Percentiles rank a stretch among this genome's conserved stretches.
These are phyloP conservation scores for Perilla frutescens DNA, from an alignment of 257 asterid species.

Conservation along the genomic window DNA sequence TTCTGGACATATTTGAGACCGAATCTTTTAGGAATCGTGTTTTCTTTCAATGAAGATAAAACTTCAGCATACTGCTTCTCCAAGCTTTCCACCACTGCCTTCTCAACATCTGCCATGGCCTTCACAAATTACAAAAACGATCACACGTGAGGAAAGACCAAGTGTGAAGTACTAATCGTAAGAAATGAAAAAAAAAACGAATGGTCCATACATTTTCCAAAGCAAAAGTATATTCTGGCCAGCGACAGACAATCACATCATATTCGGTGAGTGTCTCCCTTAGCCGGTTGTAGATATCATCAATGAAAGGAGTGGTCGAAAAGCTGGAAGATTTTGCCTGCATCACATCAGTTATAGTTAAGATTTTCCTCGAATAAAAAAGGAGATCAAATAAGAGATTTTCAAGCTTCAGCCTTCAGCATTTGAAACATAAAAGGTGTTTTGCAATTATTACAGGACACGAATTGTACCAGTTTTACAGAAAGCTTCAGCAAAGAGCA, in stretches of 20 bases:
- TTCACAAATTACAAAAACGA: slow-evolving; percentile 30
- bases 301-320: slow-evolving; percentile 78
- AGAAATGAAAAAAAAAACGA: neutral
- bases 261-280: slow-evolving; percentile 80
- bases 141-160: neutral
- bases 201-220: slow-evolving; percentile 68
- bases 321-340: slow-evolving; percentile 71
- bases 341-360: slow-evolving; percentile 25
- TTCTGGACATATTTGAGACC: slow-evolving; percentile 91
- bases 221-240: slow-evolving; percentile 88
- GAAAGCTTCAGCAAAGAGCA: too few relatives aligned
- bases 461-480: too few relatives aligned
- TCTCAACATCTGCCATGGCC: slow-evolving; percentile 94
- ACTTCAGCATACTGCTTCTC: slow-evolving; percentile 89
- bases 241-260: slow-evolving; percentile 79
- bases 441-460: too few relatives aligned
- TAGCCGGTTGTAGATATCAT: slow-evolving; percentile 70
- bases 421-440: neutral
- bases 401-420: neutral
- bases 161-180: neutral
- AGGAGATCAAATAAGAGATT: neutral
- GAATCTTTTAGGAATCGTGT: slow-evolving; percentile 68
- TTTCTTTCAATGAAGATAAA: slow-evolving; percentile 79
- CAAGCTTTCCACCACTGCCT: slow-evolving; percentile 79
- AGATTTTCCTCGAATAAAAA: neutral